Conservation (phyloP, 306 rosid species). For the Leucaena leucocephala region DNA sequence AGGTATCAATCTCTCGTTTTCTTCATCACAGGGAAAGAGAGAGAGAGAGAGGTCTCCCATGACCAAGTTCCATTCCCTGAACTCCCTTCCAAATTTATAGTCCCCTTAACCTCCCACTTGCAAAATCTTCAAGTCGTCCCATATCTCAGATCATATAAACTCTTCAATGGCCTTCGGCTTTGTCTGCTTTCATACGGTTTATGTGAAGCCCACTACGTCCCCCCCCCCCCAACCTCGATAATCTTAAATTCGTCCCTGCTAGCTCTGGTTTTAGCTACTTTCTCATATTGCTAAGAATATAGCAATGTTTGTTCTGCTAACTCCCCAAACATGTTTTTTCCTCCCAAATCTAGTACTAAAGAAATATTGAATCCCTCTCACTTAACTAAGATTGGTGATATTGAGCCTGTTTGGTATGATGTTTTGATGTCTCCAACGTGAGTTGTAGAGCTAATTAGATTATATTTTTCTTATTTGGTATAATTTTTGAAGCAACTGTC, state of each 20-base stretch:
- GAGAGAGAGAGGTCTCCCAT: constrained; percentile 24
- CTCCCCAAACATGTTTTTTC: neutral
- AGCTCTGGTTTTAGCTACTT: neutral
- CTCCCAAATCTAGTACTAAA: neutral
- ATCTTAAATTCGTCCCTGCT: neutral
- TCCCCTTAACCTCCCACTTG: neutral
- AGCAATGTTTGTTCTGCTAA: neutral
- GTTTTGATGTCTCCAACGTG: no score
- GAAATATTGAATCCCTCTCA: neutral
- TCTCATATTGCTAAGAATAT: neutral
- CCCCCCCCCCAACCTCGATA: neutral
- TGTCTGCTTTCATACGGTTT: neutral
- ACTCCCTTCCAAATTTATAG: neutral
- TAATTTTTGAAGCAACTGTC: no score
- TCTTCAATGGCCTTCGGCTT: neutral
- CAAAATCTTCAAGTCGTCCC: neutral
- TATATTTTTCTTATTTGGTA: no score
- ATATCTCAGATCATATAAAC: neutral
- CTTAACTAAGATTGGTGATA: no score
- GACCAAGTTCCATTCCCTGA: neutral
- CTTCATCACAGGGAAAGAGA: neutral
- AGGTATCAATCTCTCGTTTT: constrained; percentile 4
- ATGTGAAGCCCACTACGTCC: neutral
- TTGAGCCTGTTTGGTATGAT: no score
- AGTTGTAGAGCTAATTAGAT: no score